These are phyloP conservation scores for Phoma sp. DNA, from an alignment of 2,329 filamentous ascomycete species.

Conservation along the genomic window DNA sequence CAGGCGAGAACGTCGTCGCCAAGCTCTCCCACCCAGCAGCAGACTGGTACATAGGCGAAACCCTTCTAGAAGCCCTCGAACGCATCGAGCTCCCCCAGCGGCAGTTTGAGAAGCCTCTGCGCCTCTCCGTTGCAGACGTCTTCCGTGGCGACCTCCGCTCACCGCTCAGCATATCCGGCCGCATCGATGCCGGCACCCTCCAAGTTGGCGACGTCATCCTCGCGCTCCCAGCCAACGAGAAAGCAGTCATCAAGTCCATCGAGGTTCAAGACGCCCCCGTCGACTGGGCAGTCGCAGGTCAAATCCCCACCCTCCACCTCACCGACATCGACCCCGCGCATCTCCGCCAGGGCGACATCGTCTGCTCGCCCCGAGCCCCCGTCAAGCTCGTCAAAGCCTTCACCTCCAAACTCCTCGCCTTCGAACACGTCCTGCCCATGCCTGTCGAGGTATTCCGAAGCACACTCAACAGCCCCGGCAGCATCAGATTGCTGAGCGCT, in stretches of 20 bases:
- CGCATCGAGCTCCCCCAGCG: conserved; percentile 76
- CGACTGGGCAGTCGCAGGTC: conserved; percentile 92
- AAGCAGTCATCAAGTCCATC: conserved; percentile 80
- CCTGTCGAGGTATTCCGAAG: conserved; percentile 88
- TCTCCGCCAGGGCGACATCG: conserved; percentile 78
- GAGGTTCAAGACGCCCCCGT: conserved; percentile 75
- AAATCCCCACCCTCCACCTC: conserved; percentile 86
- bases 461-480: conserved; percentile 78
- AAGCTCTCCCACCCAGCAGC: conserved; percentile 60
- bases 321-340: conserved; percentile 84
- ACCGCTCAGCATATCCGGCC: conserved; percentile 83
- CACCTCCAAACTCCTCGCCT: conserved; percentile 83
- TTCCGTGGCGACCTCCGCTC: conserved; percentile 82
- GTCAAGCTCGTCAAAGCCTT: conserved; percentile 77
- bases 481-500: conserved; percentile 74
- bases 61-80: conserved; percentile 84
- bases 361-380: conserved; percentile 74
- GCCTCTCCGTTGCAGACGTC: conserved; percentile 87
- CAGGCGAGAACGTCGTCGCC: conserved; percentile 82
- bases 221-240: conserved; percentile 82
- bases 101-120: conserved; percentile 78
- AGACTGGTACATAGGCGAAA: conserved; percentile 82
- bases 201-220: conserved; percentile 84
- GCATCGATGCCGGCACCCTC: conserved; percentile 82
- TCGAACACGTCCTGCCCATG: conserved; percentile 89